Conservation (phyloP, 345 rosid species). For the Corymbia maculata region DNA sequence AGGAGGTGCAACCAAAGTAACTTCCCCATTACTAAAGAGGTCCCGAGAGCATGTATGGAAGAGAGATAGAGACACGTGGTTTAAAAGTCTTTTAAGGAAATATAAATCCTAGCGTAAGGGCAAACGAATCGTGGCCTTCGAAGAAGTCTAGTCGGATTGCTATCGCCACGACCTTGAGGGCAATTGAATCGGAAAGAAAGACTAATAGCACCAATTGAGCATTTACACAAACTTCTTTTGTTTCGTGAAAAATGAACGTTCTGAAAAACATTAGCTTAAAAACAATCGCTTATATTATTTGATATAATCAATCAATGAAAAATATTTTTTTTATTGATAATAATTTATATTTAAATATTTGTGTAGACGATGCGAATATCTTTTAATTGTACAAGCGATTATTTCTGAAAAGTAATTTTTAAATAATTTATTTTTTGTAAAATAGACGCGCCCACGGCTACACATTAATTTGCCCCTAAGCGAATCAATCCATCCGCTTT, state of each 20-base stretch:
- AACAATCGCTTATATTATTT: too few relatives aligned
- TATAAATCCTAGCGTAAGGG: neutral
- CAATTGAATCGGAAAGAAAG: neutral
- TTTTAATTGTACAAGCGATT: too few relatives aligned
- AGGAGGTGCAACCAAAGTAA: neutral
- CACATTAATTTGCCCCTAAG: too few relatives aligned
- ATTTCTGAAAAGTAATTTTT: too few relatives aligned
- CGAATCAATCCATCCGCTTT: too few relatives aligned
- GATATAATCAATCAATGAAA: neutral
- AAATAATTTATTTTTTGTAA: too few relatives aligned
- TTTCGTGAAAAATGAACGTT: neutral
- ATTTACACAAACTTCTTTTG: rapidly evolving
- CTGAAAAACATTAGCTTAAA: too few relatives aligned
- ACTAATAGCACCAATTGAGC: neutral
- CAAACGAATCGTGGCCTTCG: rapidly evolving
- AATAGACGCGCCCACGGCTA: too few relatives aligned
- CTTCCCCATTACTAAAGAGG: neutral
- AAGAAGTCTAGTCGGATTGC: neutral
- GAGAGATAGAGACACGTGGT: neutral
- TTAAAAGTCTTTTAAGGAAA: neutral
- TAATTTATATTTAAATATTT: too few relatives aligned
- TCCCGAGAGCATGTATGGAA: neutral
- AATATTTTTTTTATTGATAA: too few relatives aligned
- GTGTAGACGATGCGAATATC: rapidly evolving
- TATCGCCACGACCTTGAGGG: neutral